These are phyloP conservation scores for Phaseolus coccineus DNA, from an alignment of 331 rosid species.

Conservation along the genomic window DNA sequence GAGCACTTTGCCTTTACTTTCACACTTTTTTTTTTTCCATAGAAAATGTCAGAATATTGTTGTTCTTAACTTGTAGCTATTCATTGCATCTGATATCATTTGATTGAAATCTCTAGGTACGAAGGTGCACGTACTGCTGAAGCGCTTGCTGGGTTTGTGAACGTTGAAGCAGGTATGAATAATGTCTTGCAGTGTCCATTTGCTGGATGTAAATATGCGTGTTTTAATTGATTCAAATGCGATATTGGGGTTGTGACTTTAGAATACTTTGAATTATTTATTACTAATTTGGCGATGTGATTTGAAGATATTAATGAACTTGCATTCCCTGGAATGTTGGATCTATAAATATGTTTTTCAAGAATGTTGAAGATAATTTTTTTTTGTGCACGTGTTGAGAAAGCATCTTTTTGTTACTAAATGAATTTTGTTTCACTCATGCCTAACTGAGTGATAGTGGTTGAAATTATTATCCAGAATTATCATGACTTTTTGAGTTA, in stretches of 20 bases:
- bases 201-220: constrained; percentile 12
- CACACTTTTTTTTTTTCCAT: background rate
- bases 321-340: constrained; percentile 3
- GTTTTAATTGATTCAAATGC: background rate
- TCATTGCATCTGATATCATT: constrained; percentile 1
- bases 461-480: constrained; percentile 11
- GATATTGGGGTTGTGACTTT: background rate
- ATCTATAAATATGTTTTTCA: background rate
- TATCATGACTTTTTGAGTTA: constrained; percentile 9
- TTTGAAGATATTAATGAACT: background rate
- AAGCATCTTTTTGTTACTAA: background rate
- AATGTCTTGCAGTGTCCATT: constrained; percentile 4
- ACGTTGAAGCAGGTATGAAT: constrained; percentile 69
- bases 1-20: constrained; percentile 45
- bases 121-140: constrained; percentile 84
- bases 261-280: background rate
- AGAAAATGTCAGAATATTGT: constrained; percentile 1
- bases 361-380: background rate
- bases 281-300: background rate
- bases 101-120: constrained; percentile 57
- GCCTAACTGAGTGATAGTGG: background rate
- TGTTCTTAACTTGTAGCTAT: background rate
- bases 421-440: background rate
- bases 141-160: constrained; percentile 78
- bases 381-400: background rate